These are phyloP conservation scores for Yueomyces sp. DNA, from an alignment of 1,139 yeast species.

Conservation along the genomic window DNA sequence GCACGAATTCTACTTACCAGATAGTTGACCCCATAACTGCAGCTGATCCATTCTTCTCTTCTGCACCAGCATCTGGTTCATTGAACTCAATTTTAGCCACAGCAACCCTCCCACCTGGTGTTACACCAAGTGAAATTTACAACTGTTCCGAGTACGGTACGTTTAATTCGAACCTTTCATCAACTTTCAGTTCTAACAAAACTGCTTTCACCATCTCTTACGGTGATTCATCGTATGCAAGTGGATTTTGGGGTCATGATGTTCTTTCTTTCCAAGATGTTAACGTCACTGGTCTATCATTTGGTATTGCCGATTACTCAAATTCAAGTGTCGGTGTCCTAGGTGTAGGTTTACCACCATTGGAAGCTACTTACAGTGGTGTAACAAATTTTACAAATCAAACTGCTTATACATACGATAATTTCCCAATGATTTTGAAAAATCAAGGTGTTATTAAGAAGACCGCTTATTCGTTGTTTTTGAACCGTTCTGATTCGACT, in stretches of 20 bases:
- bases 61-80: background rate
- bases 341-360: slow-evolving; percentile 48
- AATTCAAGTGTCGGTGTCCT: slow-evolving; percentile 47
- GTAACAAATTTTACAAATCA: slow-evolving; percentile 7
- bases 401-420: slow-evolving; percentile 18
- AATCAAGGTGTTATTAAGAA: slow-evolving; percentile 41
- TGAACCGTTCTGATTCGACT: slow-evolving; percentile 29
- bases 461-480: slow-evolving; percentile 42
- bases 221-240: slow-evolving; percentile 50
- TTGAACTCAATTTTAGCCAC: background rate
- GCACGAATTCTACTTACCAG: background rate
- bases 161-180: slow-evolving; percentile 20
- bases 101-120: background rate
- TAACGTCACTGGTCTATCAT: slow-evolving; percentile 27
- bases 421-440: slow-evolving; percentile 46
- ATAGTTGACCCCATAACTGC: background rate
- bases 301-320: slow-evolving; percentile 49
- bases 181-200: slow-evolving; percentile 32
- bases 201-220: slow-evolving; percentile 41
- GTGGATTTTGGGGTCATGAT: slow-evolving; percentile 58
- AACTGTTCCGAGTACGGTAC: slow-evolving; percentile 7
- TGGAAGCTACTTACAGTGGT: slow-evolving; percentile 29
- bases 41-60: background rate
- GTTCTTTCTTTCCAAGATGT: slow-evolving; percentile 32
- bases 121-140: slow-evolving; percentile 3